Base-by-base conservation (phyloP, 2,329 filamentous ascomycete genomes). In the Exophiala oligosperma region DNA sequence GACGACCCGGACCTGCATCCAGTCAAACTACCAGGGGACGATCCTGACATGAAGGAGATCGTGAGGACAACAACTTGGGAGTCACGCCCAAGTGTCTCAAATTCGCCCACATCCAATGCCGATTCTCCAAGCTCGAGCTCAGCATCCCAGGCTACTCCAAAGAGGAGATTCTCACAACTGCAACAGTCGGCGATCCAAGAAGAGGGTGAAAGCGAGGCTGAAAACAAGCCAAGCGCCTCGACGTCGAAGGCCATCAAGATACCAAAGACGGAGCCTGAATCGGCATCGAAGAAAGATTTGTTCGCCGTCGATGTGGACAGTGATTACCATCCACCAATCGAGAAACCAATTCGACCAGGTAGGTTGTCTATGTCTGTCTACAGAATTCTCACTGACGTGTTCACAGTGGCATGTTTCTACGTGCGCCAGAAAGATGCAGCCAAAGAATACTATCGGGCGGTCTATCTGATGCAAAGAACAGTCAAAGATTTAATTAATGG, bases 381-480 rank as follows among this genome's bases (percentile, higher is more conserved):
- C 59, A 43, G 53, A 46, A 11, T 24, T 11, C 50, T 21, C 9
- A 41, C 73, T 80, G 71, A 79, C 67, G 11, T 35, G 29, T 35
- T 47, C 38, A 76, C 81, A 72, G 86, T 95, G 43, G 93, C 93
- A 50, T 97, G 92, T 76, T 92, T 97, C 72, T 97, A 96, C 70
- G 77, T 97, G 23, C 81, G 73, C 59, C 76, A 82, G 51, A 74
- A 82, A 12, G 72, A 80, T 26, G 80, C 79, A 37, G 73, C 75
- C 53, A 71, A 76, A 51, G 84, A 86, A 60, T 89, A 88, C 65
- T 87, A 97, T 74, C 86, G 89, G 61, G 93, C 94, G 5, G 81
- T 97, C 12, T 99, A 99, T 71, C 78, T 97, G 11, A 85, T 84
- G 70, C 84, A 91, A 66, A 86, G 92, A 38, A 92, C 86, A 0